Evolutionary conservation across 345 rosid species (phyloP).

Genomic region (Capsella bursapastoris): DNA sequence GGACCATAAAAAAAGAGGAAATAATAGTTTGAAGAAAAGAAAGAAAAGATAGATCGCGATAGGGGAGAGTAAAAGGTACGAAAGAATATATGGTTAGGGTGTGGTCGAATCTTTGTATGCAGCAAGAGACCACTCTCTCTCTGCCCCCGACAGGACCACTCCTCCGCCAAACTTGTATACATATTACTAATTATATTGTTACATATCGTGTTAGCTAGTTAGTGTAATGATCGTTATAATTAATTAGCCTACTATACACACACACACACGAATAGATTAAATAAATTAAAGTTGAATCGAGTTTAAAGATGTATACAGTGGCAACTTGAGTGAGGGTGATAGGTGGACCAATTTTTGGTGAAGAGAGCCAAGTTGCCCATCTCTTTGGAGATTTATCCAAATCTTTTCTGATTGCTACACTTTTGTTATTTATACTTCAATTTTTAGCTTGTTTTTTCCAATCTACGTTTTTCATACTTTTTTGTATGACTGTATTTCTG

Average conservation of each 20-base stretch:
- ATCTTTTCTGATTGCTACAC: slow-evolving; percentile 43
- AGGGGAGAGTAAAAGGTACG: slow-evolving; percentile 21
- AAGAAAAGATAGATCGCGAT: slow-evolving; percentile 16
- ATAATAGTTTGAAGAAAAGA: slow-evolving; percentile 7
- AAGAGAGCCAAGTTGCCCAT: slow-evolving; percentile 45
- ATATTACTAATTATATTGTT: not conserved
- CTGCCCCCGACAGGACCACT: slow-evolving; percentile 31
- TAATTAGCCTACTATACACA: not conserved
- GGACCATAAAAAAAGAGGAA: slow-evolving; percentile 15
- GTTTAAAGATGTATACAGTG: slow-evolving; percentile 11
- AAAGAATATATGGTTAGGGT: slow-evolving; percentile 42
- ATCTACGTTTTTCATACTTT: slow-evolving; percentile 4
- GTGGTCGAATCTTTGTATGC: slow-evolving; percentile 40
- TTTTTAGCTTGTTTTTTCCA: slow-evolving; percentile 18
- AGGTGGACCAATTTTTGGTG: slow-evolving; percentile 38
- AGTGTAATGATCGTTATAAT: not conserved
- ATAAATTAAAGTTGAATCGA: not conserved
- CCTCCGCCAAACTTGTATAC: not conserved
- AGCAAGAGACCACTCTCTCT: slow-evolving; percentile 32
- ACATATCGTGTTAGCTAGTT: slow-evolving; percentile 5
- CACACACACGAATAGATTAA: not conserved
- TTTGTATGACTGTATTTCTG: slow-evolving; percentile 1
- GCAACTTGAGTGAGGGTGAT: not conserved
- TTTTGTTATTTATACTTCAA: slow-evolving; percentile 29
- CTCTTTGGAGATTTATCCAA: slow-evolving; percentile 41